Evolutionary conservation across 106 monocot genomes (phyloP), one percentile per base, ranked within the genome.

Genomic region (Alisma plantagoaquatica): DNA sequence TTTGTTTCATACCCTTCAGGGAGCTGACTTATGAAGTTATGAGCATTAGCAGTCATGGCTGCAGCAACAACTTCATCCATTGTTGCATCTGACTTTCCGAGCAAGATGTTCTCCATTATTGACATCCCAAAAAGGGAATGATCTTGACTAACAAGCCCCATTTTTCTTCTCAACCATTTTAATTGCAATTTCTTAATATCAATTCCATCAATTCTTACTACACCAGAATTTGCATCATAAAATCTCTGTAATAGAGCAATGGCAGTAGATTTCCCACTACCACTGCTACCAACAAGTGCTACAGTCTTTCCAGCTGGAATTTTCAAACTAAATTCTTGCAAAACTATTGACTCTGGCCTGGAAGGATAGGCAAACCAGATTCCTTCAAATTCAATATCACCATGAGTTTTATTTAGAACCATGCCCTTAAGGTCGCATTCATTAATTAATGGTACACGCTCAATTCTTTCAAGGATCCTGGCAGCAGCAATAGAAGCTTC

Each of bases 91-190:
- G 33, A 46, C 57, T 84, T 91, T 5, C 90, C 90, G 1, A 80
- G 31, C 48, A 66, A 25, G 32, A 91, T 91, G 54, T 91, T 91
- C 57, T 78, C 91, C 65, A 57, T 70, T 21, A 91, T 68, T 5
- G 81, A 78, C 0, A 75, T 73, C 29, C 78, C 91, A 18, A 91
- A 85, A n/a, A 81, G 64, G 0, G 73, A 72, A 24, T 72, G 81
- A 16, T 91, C 91, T 51, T 91, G 91, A 41, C 85, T 85, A 0
- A 91, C 91, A 4, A 91, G 66, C 30, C 92, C 92, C 75, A 92
- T 92, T 28, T 64, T 73, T 19, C 42, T 61, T 38, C 82, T 70
- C 23, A 82, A 23, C 92, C 86, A 86, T 41, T 44, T 76, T 60
- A 82, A 44, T 5, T 73, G 51, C 61, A 91, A 53, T 53, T 65